Percentiles rank a stretch among this genome's conserved stretches.
These are phyloP conservation scores for Aspergillus calidoustus DNA, from an alignment of 2,329 filamentous ascomycete genomes.

Conservation along the genomic window DNA sequence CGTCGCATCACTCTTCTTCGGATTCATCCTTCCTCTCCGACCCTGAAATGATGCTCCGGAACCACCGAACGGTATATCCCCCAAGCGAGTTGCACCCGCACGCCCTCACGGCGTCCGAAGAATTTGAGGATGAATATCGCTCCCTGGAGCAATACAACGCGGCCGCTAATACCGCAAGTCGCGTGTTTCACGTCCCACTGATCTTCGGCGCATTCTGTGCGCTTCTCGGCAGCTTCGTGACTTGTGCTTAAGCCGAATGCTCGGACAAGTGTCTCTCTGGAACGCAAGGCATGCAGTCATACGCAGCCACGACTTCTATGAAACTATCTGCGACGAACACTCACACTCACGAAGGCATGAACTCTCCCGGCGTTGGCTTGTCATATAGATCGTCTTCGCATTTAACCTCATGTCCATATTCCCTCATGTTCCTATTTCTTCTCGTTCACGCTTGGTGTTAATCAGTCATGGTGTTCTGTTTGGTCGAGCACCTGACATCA, in stretches of 20 bases:
- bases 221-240: constrained; percentile 27
- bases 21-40: constrained; percentile 53
- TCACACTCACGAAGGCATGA: constrained; percentile 17
- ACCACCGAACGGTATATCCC: constrained; percentile 16
- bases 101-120: constrained; percentile 1
- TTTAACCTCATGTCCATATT: constrained; percentile 1
- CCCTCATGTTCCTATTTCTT: neutral
- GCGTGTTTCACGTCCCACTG: constrained; percentile 19
- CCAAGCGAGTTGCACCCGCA: neutral
- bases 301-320: constrained; percentile 12
- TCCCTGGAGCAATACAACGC: constrained; percentile 12
- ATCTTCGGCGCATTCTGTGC: constrained; percentile 28
- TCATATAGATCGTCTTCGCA: constrained; percentile 15
- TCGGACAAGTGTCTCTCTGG: neutral
- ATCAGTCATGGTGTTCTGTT: neutral
- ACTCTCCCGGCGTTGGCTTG: constrained; percentile 15
- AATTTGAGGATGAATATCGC: neutral
- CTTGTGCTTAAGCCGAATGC: constrained; percentile 25
- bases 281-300: neutral
- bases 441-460: neutral
- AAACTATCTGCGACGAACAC: constrained; percentile 17
- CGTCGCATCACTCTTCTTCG: constrained; percentile 50
- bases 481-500: neutral
- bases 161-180: constrained; percentile 24
- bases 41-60: constrained; percentile 41